Conservation (phyloP, 805 yeast genomes). For the Yamadazyma sp. region DNA sequence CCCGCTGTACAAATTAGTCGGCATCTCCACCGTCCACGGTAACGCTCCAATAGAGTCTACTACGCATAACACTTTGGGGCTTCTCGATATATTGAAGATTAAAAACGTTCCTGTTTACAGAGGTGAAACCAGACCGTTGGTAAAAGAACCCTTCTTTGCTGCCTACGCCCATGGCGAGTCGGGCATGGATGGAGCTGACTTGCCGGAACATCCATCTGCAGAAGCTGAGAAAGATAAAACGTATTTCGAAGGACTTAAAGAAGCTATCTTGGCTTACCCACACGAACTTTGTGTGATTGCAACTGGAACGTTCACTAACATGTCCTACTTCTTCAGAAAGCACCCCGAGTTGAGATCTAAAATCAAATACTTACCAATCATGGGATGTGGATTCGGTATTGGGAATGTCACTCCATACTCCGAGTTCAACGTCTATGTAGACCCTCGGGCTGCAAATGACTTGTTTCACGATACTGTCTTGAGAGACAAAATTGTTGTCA, state of each 20-base stretch:
- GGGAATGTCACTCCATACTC: conserved; percentile 56
- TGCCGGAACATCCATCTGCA: conserved; percentile 52
- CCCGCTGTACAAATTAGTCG: conserved; percentile 58
- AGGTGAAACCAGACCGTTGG: conserved; percentile 63
- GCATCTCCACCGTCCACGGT: conserved; percentile 77
- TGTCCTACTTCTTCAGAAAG: conserved; percentile 53
- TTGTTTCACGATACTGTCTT: conserved; percentile 51
- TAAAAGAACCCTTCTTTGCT: conserved; percentile 50
- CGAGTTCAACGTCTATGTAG: conserved; percentile 75
- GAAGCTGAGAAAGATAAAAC: conserved; percentile 20
- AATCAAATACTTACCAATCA: conserved; percentile 57
- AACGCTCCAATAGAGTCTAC: conserved; percentile 65
- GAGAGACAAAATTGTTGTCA: conserved; percentile 50
- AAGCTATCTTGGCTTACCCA: conserved; percentile 43
- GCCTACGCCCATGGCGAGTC: conserved; percentile 68
- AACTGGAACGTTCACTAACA: conserved; percentile 76
- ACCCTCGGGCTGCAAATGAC: conserved; percentile 69
- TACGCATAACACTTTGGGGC: conserved; percentile 64
- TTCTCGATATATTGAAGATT: conserved; percentile 57
- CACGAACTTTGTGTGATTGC: conserved; percentile 63
- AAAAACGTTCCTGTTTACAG: conserved; percentile 62
- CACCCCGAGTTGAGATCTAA: conserved; percentile 54
- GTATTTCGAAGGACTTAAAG: conserved; percentile 37
- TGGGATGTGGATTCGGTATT: conserved; percentile 70
- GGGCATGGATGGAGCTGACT: conserved; percentile 74